Base-by-base conservation (phyloP, 441 rosid species). In the Syzygium syzygioides region DNA sequence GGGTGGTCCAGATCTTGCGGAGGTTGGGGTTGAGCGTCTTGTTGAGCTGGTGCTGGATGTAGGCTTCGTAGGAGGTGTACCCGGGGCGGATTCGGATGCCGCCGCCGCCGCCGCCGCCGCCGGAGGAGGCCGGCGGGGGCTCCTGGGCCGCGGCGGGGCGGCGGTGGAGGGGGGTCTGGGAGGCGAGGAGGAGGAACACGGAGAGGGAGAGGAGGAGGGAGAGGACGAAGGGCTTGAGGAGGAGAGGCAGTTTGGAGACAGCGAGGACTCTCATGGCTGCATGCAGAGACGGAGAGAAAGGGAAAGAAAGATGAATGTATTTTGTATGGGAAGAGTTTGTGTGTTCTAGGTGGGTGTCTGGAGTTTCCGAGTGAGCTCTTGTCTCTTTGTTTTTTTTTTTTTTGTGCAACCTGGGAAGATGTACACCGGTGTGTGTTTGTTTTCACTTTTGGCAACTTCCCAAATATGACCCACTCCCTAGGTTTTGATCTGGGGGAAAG, bases 21-120 rank as follows among this genome's bases (percentile, higher is more conserved):
- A 97, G 96, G 91, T 94, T 96, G 0, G 99, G 99, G 90, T 97
- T 96, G 2, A 93, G 96, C 89, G 99, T 97, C 89, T 97, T 97
- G 94, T 95, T 96, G 87, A 97, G 98, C 91, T 97, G 99, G 86
- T 94, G 98, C 41, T 97, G 93, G 79, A 97, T 92, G 97, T 97
- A 96, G 37, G 96, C 85, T 7, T 94, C 97, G 95, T 97, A 97
- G 87, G 99, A 91, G 89, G 93, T 3, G 95, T 94, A 97, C 1
- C 96, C 95, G 14, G 93, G 94, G 55, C 99, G 96, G 93, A 97
- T 97, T 80, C 86, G 92, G 57, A 97, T 89, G 86, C 89, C 96
- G 0, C 64, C 85, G 79, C 86, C 17, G 32, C 59, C 32, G 84
- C 89, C 96, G 0, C 64, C 83, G 0, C 76, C 85, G 85, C 68